Base-by-base conservation (phyloP, 2,329 filamentous ascomycete genomes). In the Lecanicillium sp. region DNA sequence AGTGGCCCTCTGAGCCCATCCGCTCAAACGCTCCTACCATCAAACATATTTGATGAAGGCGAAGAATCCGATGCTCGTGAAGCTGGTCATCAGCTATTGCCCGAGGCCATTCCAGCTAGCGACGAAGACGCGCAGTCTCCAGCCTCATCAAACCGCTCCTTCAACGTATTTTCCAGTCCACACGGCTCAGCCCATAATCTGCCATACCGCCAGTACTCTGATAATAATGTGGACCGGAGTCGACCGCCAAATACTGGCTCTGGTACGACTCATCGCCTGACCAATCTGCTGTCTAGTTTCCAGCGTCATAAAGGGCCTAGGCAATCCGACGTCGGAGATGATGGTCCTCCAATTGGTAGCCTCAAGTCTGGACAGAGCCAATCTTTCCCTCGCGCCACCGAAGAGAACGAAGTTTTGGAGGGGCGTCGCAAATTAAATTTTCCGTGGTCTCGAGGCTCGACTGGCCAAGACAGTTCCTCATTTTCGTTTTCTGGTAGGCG, bases 1-100 rank as follows among this genome's bases (percentile, higher is more conserved):
- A 78, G 75, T 19, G 84, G 82, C 3, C 83, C 83, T 1, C 74
- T 90, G 55, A 89, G 83, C 50, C 85, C 85, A 2, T 83, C 83
- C 4, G 85, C 85, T 3, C 79, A 83, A 19, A 73, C 80, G 13
- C 66, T 90, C 4, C 63, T 94, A 13, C 85, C 85, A 1, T 83
- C 84, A 5, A 67, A 65, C n/a, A 72, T 74, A 43, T 65, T 75
- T 44, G 78, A 82, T 37, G 80, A 84, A 47, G 56, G 48, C n/a
- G 64, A 80, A 32, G 79, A 81, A 34, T 70, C 80, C 29, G 78
- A 80, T 13, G 63, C 68, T n/a, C 64, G 48, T 28, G 43, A 43
- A 15, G 42, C 41, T 7, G 43, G 45, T 4, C 62, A 52, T 14
- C 60, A 64, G 1, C 63, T 52, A 28, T 41, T 59, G 9, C 54